Evolutionary conservation across 1,284 basidiomycete species (phyloP).

Genomic region (Vanrija pseudolonga): DNA sequence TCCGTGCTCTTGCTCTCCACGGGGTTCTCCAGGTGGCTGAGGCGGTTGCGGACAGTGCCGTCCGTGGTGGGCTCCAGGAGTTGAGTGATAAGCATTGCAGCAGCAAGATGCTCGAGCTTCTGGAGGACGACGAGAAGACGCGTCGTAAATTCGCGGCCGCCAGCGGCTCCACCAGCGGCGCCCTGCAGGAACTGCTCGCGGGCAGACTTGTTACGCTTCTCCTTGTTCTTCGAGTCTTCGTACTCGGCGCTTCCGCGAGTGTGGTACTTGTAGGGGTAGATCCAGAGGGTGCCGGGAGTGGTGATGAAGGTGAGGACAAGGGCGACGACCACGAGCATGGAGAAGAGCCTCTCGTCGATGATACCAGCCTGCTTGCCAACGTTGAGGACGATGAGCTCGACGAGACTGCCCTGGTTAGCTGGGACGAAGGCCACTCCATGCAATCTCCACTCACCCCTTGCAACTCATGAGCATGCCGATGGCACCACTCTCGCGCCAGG

Average conservation of each 20-base stretch:
- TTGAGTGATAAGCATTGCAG: conserved; percentile 55
- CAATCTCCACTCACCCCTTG: conserved; percentile 64
- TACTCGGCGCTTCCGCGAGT: conserved; percentile 11
- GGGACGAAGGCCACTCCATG: neutral
- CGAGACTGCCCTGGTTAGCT: conserved; percentile 53
- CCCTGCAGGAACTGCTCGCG: conserved; percentile 5
- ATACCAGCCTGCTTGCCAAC: conserved; percentile 77
- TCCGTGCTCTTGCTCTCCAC: neutral
- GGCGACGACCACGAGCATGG: conserved; percentile 89
- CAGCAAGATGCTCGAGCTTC: conserved; percentile 74
- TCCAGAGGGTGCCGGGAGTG: conserved; percentile 71
- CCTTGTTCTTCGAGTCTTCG: conserved; percentile 4
- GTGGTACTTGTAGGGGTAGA: conserved; percentile 68
- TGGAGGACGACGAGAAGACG: conserved; percentile 81
- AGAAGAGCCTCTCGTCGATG: conserved; percentile 61
- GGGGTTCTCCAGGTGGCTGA: conserved; percentile 20
- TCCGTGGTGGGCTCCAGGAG: conserved; percentile 48
- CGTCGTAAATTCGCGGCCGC: conserved; percentile 37
- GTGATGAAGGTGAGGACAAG: conserved; percentile 82
- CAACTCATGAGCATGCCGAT: conserved; percentile 90
- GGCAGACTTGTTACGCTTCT: conserved; percentile 30
- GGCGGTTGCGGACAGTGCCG: neutral
- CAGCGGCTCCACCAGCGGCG: conserved; percentile 20
- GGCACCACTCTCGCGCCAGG: conserved; percentile 72
- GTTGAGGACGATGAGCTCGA: conserved; percentile 89